Conservation (phyloP, 495 filamentous ascomycete genomes). For the Cudoniella acicularis region DNA sequence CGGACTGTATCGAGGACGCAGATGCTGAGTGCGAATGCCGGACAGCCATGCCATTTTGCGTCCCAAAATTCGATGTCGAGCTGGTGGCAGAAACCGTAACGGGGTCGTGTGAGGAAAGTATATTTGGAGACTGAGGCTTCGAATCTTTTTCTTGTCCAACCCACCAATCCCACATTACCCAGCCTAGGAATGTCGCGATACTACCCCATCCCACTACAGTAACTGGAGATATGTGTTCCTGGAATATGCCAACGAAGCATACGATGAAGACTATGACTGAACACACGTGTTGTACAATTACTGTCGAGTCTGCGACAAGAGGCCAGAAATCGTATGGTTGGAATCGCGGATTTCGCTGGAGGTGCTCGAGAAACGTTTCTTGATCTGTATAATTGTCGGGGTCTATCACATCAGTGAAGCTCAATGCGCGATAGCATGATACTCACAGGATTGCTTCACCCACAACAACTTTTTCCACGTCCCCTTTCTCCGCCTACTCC, state of each 20-base stretch:
- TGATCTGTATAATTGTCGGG: slow-evolving; percentile 98
- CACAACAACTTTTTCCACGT: slow-evolving; percentile 94
- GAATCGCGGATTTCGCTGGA: slow-evolving; percentile 91
- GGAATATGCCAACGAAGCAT: slow-evolving; percentile 87
- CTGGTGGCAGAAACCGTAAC: slow-evolving; percentile 31
- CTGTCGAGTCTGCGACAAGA: slow-evolving; percentile 88
- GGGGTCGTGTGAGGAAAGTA: slow-evolving; percentile 31
- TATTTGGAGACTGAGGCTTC: slow-evolving; percentile 24
- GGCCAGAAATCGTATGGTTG: slow-evolving; percentile 98
- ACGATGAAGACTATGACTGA: slow-evolving; percentile 92
- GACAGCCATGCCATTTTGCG: slow-evolving; percentile 21
- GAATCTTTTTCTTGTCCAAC: slow-evolving; percentile 55
- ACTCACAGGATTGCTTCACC: slow-evolving; percentile 92
- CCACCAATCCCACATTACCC: slow-evolving; percentile 91
- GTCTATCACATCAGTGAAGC: slow-evolving; percentile 46
- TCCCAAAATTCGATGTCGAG: slow-evolving; percentile 40
- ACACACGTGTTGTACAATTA: slow-evolving; percentile 94
- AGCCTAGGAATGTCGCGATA: slow-evolving; percentile 78
- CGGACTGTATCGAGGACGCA: slow-evolving; percentile 25
- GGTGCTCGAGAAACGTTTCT: slow-evolving; percentile 89
- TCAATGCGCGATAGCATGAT: background rate
- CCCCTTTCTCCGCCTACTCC: slow-evolving; percentile 61
- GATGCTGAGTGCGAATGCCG: slow-evolving; percentile 27
- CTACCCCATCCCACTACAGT: slow-evolving; percentile 82
- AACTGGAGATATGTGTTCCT: slow-evolving; percentile 78